Conservation (phyloP, 2,329 filamentous ascomycete genomes). For the Exserohilum turcica region DNA sequence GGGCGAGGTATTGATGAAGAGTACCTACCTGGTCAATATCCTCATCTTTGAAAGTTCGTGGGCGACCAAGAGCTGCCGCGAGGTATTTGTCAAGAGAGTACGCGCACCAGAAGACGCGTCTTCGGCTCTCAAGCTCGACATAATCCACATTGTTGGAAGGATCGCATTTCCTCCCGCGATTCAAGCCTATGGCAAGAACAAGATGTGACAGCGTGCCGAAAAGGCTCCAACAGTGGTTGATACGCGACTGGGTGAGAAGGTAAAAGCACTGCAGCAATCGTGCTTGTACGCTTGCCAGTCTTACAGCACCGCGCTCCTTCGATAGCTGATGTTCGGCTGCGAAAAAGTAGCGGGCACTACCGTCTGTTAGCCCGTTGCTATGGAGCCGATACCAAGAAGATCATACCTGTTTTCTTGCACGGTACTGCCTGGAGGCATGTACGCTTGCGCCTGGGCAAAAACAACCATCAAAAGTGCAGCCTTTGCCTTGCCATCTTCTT, state of each 20-base stretch:
- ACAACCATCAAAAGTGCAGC: slow-evolving; percentile 58
- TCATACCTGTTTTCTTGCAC: slow-evolving; percentile 34
- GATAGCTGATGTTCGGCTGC: slow-evolving; percentile 52
- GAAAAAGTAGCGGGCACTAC: slow-evolving; percentile 51
- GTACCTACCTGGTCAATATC: slow-evolving; percentile 65
- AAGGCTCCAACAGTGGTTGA: slow-evolving; percentile 66
- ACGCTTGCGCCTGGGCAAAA: slow-evolving; percentile 58
- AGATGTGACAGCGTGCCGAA: slow-evolving; percentile 64
- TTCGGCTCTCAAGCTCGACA: slow-evolving; percentile 58
- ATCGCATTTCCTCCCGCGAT: slow-evolving; percentile 46
- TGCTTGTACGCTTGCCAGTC: slow-evolving; percentile 63
- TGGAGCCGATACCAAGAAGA: background rate
- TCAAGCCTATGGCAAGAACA: slow-evolving; percentile 54
- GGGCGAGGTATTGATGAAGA: background rate
- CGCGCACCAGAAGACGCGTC: slow-evolving; percentile 66
- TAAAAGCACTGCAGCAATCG: slow-evolving; percentile 64
- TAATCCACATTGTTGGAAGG: slow-evolving; percentile 49
- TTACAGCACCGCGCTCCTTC: slow-evolving; percentile 59
- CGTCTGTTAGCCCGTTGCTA: background rate
- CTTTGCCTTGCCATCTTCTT: slow-evolving; percentile 50
- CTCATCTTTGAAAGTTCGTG: slow-evolving; percentile 65
- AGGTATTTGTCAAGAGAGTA: slow-evolving; percentile 69
- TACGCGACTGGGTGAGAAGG: slow-evolving; percentile 62
- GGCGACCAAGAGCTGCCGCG: slow-evolving; percentile 66
- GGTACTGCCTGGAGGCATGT: slow-evolving; percentile 43